Base-by-base conservation (phyloP, 192 early-diverging fungal species). In the Mortierella hygrophila region DNA sequence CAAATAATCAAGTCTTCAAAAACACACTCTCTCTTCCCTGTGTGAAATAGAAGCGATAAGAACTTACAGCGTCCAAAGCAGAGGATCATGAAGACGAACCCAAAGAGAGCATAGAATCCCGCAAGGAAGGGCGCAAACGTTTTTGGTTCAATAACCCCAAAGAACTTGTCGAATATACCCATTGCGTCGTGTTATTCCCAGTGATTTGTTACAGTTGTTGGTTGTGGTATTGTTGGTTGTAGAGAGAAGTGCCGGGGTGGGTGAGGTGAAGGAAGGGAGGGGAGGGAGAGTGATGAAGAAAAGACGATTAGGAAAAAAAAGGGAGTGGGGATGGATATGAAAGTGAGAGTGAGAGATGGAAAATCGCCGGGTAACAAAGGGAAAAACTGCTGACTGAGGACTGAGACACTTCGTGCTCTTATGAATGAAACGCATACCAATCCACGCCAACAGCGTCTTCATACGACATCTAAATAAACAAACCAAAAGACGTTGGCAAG, bases 11-110 rank as follows among this genome's bases (percentile, higher is more conserved):
- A 38, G 2, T 38, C 38, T 3, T 4, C 4, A 40, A 16, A 21
- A 20, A 52, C 18, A 5, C 44, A 11, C 13, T 0, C 10, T 0
- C 44, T 15, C 13, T 15, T 46, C 44, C 13, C 44, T 46, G 44
- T 15, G 2, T 15, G 11, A 46, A 46, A 46, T 4, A 55, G 21
- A 6, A 23, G 11, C 13, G 11, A 32, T 0, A 26, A 10, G 32
- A 35, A 75, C 82, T 75, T 84, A 84, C 77, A 84, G 41, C 82
- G 82, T 29, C 77, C 82, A 75, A 84, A 79, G 68, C 26, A 84
- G 40, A 84, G 73, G 32, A 84, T 84, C 77, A 75, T 79, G 13
- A 84, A 84, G 40, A 84, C 73, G 1, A 84, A 13, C 4, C 82
- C 82, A 49, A 84, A 16, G 38, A 78, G 6, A 16, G 76, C 60